Percentiles rank a stretch among this genome's conserved stretches.
These are phyloP conservation scores for Teunomyces atbi DNA, from an alignment of 805 yeast genomes.

Conservation along the genomic window DNA sequence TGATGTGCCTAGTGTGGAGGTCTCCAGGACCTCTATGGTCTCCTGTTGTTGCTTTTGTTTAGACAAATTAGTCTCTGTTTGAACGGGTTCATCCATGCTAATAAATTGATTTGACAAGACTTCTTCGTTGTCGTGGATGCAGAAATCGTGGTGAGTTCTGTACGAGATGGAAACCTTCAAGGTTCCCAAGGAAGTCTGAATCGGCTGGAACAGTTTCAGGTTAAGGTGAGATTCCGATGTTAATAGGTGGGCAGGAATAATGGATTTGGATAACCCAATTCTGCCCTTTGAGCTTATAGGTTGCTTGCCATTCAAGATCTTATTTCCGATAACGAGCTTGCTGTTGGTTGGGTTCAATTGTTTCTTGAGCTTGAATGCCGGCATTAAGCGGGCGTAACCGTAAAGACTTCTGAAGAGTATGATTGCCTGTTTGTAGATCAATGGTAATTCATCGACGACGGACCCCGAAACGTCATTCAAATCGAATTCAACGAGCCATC, in stretches of 20 bases:
- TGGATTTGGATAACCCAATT: conserved; percentile 74
- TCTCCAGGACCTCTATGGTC: conserved; percentile 2
- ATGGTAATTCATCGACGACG: conserved; percentile 54
- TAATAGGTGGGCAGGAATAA: conserved; percentile 44
- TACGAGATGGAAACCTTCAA: conserved; percentile 76
- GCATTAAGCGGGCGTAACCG: conserved; percentile 65
- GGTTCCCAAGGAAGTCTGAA: conserved; percentile 73
- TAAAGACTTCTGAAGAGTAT: conserved; percentile 72
- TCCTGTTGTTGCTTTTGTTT: background rate
- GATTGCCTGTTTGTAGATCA: conserved; percentile 71
- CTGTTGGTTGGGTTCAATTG: conserved; percentile 11
- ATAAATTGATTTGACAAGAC: conserved; percentile 57
- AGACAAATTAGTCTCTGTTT: background rate
- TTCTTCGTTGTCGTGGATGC: conserved; percentile 65
- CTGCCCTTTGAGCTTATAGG: conserved; percentile 81
- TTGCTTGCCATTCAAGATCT: conserved; percentile 72
- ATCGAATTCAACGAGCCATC: conserved; percentile 89
- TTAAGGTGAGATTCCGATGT: conserved; percentile 49
- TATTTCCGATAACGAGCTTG: conserved; percentile 50
- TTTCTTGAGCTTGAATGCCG: conserved; percentile 61
- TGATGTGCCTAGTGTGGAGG: background rate
- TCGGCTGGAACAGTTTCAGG: conserved; percentile 64
- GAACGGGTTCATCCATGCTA: conserved; percentile 36
- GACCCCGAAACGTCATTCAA: conserved; percentile 36
- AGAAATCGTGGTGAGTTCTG: conserved; percentile 67